A percentile compares a stretch with the other conserved stretches of the same genome.
phyloP scores from a whole-genome alignment of 2,329 filamentous ascomycete species.

The Pseudocercospora vitis region DNA sequence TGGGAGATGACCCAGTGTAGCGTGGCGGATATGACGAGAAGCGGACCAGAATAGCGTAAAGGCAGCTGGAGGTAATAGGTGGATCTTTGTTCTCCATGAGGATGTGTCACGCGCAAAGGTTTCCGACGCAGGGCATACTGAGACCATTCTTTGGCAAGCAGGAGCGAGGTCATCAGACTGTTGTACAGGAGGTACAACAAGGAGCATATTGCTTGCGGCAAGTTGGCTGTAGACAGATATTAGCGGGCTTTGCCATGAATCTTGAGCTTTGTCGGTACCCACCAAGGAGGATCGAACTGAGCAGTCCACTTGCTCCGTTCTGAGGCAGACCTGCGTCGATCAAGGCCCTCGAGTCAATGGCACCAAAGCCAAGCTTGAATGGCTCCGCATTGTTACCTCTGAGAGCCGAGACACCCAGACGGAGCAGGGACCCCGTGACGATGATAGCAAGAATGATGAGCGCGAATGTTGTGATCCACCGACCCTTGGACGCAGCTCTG shows the following conservation, averaged over 20 bases:
- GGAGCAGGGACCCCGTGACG: slow-evolving; percentile 4
- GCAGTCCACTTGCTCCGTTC: slow-evolving; percentile 5
- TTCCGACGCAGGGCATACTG: slow-evolving; percentile 38
- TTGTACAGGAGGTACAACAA: slow-evolving; percentile 22
- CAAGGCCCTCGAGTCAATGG: slow-evolving; percentile 14
- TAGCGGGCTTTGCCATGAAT: not conserved
- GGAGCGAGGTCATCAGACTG: slow-evolving; percentile 14
- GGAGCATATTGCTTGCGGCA: slow-evolving; percentile 19
- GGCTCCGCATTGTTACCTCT: not conserved
- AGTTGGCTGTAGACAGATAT: slow-evolving; percentile 12
- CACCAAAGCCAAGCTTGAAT: slow-evolving; percentile 14
- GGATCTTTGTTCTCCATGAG: slow-evolving; percentile 39
- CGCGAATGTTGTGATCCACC: slow-evolving; percentile 14
- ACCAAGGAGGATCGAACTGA: slow-evolving; percentile 8
- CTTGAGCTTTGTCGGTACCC: not conserved
- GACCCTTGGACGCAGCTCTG: slow-evolving; percentile 7
- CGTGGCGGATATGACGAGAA: slow-evolving; percentile 36
- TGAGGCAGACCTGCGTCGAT: not conserved
- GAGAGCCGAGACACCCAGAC: not conserved
- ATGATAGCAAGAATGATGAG: slow-evolving; percentile 12
- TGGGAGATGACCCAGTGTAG: slow-evolving; percentile 51
- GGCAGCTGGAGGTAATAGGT: slow-evolving; percentile 47
- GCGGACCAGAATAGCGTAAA: slow-evolving; percentile 41
- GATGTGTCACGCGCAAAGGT: slow-evolving; percentile 42
- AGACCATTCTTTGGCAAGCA: slow-evolving; percentile 46